Base-by-base conservation (phyloP, 2,329 filamentous ascomycete species). In the Colletotrichum sp. region DNA sequence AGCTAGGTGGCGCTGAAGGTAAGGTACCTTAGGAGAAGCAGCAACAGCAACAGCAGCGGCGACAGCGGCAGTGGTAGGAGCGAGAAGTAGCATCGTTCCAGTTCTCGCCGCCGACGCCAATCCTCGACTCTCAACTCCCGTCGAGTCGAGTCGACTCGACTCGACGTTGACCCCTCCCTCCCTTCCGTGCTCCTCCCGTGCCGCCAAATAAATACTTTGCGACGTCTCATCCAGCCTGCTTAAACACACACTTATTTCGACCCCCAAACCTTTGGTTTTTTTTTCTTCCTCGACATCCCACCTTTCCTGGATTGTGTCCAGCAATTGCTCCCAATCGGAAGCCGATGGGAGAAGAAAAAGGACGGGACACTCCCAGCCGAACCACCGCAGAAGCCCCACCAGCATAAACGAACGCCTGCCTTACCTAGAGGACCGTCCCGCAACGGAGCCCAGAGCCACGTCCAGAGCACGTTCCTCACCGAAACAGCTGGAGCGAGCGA, bases 191-290 rank as follows among this genome's bases (percentile, higher is more conserved):
- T 57, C 28, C 44, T 32, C 34, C 59, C 39, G 55, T 30, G n/a
- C 44, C n/a, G 44, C n/a, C 65, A 52, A 49, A 76, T 76, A 76
- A 76, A 76, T 74, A 76, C 44, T 73, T 65, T 65, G 44, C 70
- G 64, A 44, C 71, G 64, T n/a, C 74, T 76, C 74, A 49, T 65
- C 70, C 44, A 76, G 74, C 70, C 74, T 76, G 73, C 57, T 69
- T 64, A 28, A 62, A 28, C 44, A 39, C 64, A 73, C 57, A 69
- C 44, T 57, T 39, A 59, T 64, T 52, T 52, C 63, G 55, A 55
- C 44, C 55, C 39, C 57, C 16, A 57, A 21, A 8, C 28, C 49
- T 36, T 12, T 26, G 36, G 16, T n/a, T 21, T 49, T 18, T 66
- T 66, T 52, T 21, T 52, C 24, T 49, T n/a, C 34, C 21, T 39